Percentiles rank a stretch among this genome's conserved stretches.
phyloP scores from a whole-genome alignment of 208 protist species.

The Spongospora subterranea region DNA sequence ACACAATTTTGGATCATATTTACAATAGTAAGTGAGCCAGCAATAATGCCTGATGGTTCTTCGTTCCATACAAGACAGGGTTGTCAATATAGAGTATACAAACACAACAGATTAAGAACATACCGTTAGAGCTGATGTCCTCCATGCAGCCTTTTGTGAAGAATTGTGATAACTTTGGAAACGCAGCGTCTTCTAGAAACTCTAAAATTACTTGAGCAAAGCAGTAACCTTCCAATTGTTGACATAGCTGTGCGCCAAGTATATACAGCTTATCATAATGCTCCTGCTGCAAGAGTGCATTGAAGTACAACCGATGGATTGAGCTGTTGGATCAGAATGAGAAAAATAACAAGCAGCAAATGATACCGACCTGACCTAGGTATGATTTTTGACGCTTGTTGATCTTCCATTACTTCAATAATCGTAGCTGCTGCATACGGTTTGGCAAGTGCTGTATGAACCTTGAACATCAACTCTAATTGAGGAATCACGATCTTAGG shows the following conservation, averaged over 20 bases:
- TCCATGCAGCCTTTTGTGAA: not conserved
- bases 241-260: not conserved
- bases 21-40: not conserved
- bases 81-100: not conserved
- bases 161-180: slow-evolving; percentile 32
- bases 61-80: not conserved
- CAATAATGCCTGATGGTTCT: not conserved
- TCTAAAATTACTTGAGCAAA: not conserved
- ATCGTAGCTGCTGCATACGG: not conserved
- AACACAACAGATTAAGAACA: not conserved
- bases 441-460: slow-evolving; percentile 1
- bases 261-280: slow-evolving; percentile 46
- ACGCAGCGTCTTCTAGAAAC: slow-evolving; percentile 8
- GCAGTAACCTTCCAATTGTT: slow-evolving; percentile 21
- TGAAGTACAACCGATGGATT: slow-evolving; percentile 49
- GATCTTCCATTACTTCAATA: slow-evolving; percentile 49
- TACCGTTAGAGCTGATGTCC: not conserved
- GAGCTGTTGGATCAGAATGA: too few relatives aligned
- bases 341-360: not conserved
- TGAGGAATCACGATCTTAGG: slow-evolving; percentile 45
- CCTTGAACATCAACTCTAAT: not conserved
- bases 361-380: not conserved
- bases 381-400: not conserved
- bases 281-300: slow-evolving; percentile 5
- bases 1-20: slow-evolving; percentile 53